Base-by-base conservation (phyloP, 257 asterid genomes). In the Rehmannia glutinosa region DNA sequence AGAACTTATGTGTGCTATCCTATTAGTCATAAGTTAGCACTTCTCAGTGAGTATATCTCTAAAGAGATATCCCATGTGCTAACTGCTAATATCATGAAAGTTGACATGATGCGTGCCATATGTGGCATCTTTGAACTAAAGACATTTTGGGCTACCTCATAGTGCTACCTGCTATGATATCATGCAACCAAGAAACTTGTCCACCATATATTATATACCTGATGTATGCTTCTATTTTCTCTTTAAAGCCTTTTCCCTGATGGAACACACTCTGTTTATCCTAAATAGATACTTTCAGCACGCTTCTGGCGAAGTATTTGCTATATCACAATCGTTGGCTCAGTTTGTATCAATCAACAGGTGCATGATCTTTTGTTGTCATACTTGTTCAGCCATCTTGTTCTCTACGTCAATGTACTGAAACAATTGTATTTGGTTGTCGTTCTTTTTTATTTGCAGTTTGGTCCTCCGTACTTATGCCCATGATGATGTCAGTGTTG, bases 401-500 rank as follows among this genome's bases (percentile, higher is more conserved):
- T 27, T 51, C 6, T 16, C 49, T 42, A 10, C 15, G 32, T 19
- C 16, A 21, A 53, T 16, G 1, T 55, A 10, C 42, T 65, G 45
- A 55, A 62, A 32, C 24, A 8, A 45, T 63, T 12, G 24, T 20
- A 10, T 36, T 53, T 69, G 52, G 28, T 66, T 20, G 4, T 11
- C 30, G 45, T 54, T 63, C 32, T 32, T 35, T 25, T 66, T 35
- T 32, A 56, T 66, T 64, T 66, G 45, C 77, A 92, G 96, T 77
- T 67, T 81, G 43, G 52, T 73, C 64, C 95, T 92, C 27, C 89
- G 81, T 25, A 69, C 82, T 6, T 92, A 86, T 51, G 91, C 92
- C 50, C 95, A 89, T 66, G 98, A 92, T 55, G 98, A 92, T 77
- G 86, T 92, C 55, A 92, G 93, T 63, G 84, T 80, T 30, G 98